These are phyloP conservation scores for Fusarium sp. DNA, from an alignment of 2,329 filamentous ascomycete species.

Conservation along the genomic window DNA sequence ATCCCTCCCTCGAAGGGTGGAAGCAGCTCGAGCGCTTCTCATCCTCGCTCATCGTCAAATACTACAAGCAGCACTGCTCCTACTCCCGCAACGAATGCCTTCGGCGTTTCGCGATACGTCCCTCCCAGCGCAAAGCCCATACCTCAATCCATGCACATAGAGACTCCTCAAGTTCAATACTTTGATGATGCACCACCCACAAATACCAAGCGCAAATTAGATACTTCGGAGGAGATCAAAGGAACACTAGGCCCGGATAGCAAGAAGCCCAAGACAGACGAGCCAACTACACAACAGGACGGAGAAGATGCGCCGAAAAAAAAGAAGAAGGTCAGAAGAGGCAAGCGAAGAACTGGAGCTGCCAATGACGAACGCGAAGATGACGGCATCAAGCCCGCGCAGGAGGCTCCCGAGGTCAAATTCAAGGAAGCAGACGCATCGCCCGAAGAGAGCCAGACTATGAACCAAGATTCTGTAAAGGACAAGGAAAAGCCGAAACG, in stretches of 20 bases:
- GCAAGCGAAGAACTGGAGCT: constrained; percentile 31
- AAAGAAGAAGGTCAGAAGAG: constrained; percentile 40
- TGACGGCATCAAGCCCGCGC: constrained; percentile 22
- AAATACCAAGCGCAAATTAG: constrained; percentile 51
- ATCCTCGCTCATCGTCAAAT: background rate
- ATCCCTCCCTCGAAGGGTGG: constrained; percentile 47
- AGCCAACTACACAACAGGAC: constrained; percentile 11
- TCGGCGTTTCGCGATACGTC: constrained; percentile 55
- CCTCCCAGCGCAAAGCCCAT: constrained; percentile 43
- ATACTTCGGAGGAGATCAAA: constrained; percentile 42
- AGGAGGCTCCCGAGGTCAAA: constrained; percentile 25
- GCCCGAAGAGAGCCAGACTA: constrained; percentile 41
- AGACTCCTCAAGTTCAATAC: constrained; percentile 34
- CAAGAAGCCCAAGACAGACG: constrained; percentile 48
- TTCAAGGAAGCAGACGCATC: constrained; percentile 45
- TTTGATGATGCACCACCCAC: constrained; percentile 44
- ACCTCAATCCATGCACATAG: background rate
- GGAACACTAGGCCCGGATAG: constrained; percentile 44
- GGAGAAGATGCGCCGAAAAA: constrained; percentile 34
- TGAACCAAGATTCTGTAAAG: constrained; percentile 41
- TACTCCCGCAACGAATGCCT: constrained; percentile 28
- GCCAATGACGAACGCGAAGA: constrained; percentile 10
- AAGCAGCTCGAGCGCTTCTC: background rate
- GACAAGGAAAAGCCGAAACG: constrained; percentile 34
- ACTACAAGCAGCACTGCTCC: background rate